Conservation (phyloP, 768 basidiomycete species). For the Inosperma sp. region DNA sequence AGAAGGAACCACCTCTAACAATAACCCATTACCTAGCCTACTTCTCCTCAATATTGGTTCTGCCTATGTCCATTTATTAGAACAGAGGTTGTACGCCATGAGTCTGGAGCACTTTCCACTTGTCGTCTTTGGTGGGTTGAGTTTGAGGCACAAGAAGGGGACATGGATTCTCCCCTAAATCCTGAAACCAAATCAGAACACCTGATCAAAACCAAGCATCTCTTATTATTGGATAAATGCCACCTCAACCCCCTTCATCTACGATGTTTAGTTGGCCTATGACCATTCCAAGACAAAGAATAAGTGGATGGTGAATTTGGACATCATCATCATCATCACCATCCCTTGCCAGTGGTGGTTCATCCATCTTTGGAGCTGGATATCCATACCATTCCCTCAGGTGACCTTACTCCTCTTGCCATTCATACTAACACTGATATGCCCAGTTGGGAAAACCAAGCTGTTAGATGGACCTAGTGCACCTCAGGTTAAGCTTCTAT, state of each 20-base stretch:
- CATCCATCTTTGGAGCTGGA: background rate
- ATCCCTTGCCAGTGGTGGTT: conserved; percentile 29
- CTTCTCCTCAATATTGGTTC: conserved; percentile 47
- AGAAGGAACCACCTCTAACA: too few species aligned
- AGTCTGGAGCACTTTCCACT: conserved; percentile 78
- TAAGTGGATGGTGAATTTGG: conserved; percentile 44
- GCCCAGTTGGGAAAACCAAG: too few species aligned
- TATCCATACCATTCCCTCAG: too few species aligned
- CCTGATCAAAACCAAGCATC: background rate
- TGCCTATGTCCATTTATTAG: conserved; percentile 79
- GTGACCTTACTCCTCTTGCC: too few species aligned
- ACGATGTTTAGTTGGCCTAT: conserved; percentile 61
- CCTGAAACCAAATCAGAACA: conserved; percentile 7
- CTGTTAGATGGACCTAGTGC: too few species aligned
- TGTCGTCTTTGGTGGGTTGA: conserved; percentile 55
- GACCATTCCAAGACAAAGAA: conserved; percentile 50
- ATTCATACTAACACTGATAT: too few species aligned
- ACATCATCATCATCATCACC: conserved; percentile 49
- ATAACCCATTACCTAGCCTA: conserved; percentile 41
- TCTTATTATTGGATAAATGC: conserved; percentile 15
- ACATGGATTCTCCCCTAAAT: conserved; percentile 4
- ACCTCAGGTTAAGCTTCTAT: too few species aligned
- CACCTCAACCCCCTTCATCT: conserved; percentile 17
- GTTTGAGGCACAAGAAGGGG: conserved; percentile 11
- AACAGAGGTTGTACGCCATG: conserved; percentile 79